Conservation (phyloP, 1,284 basidiomycete species). For the Sporisorium exsertum region DNA sequence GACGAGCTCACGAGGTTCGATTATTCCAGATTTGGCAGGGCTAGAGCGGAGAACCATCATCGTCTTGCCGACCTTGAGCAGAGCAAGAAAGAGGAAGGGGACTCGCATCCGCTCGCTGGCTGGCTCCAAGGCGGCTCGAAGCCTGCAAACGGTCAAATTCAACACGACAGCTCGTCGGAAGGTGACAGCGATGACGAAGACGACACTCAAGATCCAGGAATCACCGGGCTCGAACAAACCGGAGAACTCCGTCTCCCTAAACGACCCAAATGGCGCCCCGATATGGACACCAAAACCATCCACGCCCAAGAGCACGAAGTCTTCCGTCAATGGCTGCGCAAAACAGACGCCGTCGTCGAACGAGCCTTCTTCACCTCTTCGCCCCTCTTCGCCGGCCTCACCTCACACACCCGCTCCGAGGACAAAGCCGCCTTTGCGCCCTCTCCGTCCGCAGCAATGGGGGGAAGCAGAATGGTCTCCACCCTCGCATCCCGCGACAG, state of each 20-base stretch:
- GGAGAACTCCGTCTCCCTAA: constrained; percentile 54
- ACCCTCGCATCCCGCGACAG: constrained; percentile 30
- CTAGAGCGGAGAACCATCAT: constrained; percentile 37
- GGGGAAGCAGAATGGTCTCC: constrained; percentile 42
- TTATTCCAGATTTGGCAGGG: constrained; percentile 46
- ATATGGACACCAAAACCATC: constrained; percentile 55
- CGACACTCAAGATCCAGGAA: constrained; percentile 10
- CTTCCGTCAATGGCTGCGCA: constrained; percentile 53
- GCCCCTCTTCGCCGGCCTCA: constrained; percentile 35
- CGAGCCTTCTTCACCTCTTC: constrained; percentile 52
- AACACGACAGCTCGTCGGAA: constrained; percentile 8
- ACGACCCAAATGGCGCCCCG: constrained; percentile 52
- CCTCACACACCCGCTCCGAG: constrained; percentile 34
- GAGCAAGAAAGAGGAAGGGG: constrained; percentile 10
- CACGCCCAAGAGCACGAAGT: constrained; percentile 55
- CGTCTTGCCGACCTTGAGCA: constrained; percentile 17
- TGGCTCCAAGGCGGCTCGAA: constrained; percentile 18
- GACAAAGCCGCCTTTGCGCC: constrained; percentile 34
- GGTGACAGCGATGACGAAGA: constrained; percentile 8
- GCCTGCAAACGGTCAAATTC: not conserved
- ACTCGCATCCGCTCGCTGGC: constrained; percentile 33
- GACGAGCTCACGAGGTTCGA: constrained; percentile 29
- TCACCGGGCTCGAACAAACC: constrained; percentile 33
- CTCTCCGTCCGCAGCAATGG: constrained; percentile 22
- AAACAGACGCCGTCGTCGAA: constrained; percentile 52